A percentile compares a stretch with the other conserved stretches of the same genome.
phyloP scores from a whole-genome alignment of 1,284 basidiomycete genomes.

The Ceratobasidium sp. region DNA sequence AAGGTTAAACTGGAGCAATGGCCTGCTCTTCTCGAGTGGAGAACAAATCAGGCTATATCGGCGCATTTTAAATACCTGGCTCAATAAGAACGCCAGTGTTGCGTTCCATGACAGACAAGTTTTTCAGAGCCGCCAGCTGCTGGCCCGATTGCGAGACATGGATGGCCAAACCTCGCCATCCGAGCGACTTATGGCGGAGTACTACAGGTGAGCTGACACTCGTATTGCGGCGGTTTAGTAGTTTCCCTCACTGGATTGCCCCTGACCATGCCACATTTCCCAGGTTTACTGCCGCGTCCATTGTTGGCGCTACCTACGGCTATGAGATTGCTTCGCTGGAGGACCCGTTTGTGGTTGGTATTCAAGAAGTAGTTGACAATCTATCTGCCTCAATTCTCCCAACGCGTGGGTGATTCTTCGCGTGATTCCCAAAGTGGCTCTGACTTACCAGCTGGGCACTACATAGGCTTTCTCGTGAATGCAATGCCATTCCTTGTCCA shows the following conservation, averaged over 20 bases:
- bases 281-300: background rate
- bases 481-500: background rate
- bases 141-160: background rate
- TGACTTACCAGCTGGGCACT: too few relatives aligned
- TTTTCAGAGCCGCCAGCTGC: background rate
- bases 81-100: slow-evolving; percentile 3
- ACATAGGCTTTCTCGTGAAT: slow-evolving; percentile 21
- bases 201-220: background rate
- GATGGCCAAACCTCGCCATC: background rate
- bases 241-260: background rate
- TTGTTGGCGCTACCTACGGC: background rate
- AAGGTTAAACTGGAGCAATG: background rate
- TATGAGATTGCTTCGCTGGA: slow-evolving; percentile 1
- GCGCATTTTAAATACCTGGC: slow-evolving; percentile 13
- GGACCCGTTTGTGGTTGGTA: background rate
- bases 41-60: background rate
- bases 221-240: too few relatives aligned
- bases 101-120: slow-evolving; percentile 4
- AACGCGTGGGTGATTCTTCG: background rate
- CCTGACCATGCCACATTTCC: background rate
- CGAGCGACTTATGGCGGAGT: background rate
- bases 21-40: background rate
- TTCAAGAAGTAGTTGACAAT: background rate
- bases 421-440: too few relatives aligned
- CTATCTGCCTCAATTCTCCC: background rate